Base-by-base conservation (phyloP, 1,284 basidiomycete genomes). In the Trametes versicolor region DNA sequence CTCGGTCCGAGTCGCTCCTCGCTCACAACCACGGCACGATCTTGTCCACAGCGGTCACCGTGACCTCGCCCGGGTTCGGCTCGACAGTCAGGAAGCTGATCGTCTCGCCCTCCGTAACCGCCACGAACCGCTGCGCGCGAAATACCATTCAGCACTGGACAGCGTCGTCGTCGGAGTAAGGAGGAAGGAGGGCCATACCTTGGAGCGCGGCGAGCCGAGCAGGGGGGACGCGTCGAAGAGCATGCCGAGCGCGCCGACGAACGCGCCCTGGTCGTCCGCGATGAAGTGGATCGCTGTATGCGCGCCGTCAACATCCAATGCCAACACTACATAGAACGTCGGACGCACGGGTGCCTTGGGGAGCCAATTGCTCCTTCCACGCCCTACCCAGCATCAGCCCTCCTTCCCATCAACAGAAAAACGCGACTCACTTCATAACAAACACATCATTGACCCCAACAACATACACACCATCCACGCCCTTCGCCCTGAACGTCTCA, bases 361-460 rank as follows among this genome's bases (percentile, higher is more conserved):
- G 82, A 2, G 86, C 84, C 48, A 93, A 80, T 59, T 86, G 80
- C 67, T 88, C 82, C 75, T 91, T 91, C 91, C 91, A 94, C 5
- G 92, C 91, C 71, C 86, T 87, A 62, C 6, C 37, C 21, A 50
- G 27, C 37, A 57, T 59, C n/a, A 66, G 27, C 19, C 56, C 49
- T 12, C 39, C 29, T n/a, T 25, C 36, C 1, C 27, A 62, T 23
- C 48, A 4, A 23, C 13, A 15, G n/a, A 23, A 39, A 25, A 29
- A 39, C 27, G 50, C 47, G 6, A 76, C 80, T 34, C 65, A 89
- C 87, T 87, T 85, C 69, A 83, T 83, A 29, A 87, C 86, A 68
- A 91, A 93, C 15, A 83, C 83, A 74, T 93, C 91, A 76, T 93
- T 93, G 53, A 93, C 89, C 19, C 85, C 80, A 52, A 93, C 81